Percentiles rank a stretch among this genome's conserved stretches.
phyloP scores from a whole-genome alignment of 306 rosid genomes.

The Cicer yamashitae region DNA sequence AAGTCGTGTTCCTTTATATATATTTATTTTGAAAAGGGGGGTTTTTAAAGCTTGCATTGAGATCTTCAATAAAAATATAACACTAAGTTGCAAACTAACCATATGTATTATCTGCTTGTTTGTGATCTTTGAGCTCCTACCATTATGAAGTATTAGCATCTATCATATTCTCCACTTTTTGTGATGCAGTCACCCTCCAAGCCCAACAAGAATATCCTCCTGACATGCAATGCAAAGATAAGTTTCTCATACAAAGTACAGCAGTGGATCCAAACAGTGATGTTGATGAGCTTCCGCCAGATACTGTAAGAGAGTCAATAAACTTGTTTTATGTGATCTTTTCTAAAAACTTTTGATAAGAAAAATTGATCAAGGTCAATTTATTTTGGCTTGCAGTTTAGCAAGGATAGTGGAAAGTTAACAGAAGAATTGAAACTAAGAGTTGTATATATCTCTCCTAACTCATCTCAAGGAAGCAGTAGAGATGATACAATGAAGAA shows the following conservation, averaged over 20 bases:
- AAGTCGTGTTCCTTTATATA: background rate
- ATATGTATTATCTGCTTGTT: constrained; percentile 14
- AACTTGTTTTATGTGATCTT: constrained; percentile 37
- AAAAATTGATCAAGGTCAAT: constrained; percentile 15
- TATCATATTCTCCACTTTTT: constrained; percentile 39
- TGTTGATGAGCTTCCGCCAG: constrained; percentile 77
- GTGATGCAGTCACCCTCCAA: constrained; percentile 83
- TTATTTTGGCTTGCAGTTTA: constrained; percentile 63
- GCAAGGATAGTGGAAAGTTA: constrained; percentile 72
- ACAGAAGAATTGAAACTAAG: constrained; percentile 87
- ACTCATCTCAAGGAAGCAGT: constrained; percentile 57
- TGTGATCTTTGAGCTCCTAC: background rate
- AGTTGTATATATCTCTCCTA: constrained; percentile 64
- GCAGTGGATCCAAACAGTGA: constrained; percentile 65
- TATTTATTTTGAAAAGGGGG: background rate
- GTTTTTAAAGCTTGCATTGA: background rate
- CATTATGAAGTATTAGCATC: constrained; percentile 26
- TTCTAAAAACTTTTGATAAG: constrained; percentile 23
- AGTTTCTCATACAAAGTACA: constrained; percentile 90
- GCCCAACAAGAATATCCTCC: constrained; percentile 82
- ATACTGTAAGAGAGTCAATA: constrained; percentile 65
- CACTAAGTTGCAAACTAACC: constrained; percentile 26
- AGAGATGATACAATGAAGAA: constrained; percentile 61
- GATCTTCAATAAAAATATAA: constrained; percentile 6
- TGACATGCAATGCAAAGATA: constrained; percentile 82